Percentiles rank a stretch among this genome's conserved stretches.
These are phyloP conservation scores for Rhodosporidiobolus odoratus DNA, from an alignment of 768 basidiomycete species.

Conservation along the genomic window DNA sequence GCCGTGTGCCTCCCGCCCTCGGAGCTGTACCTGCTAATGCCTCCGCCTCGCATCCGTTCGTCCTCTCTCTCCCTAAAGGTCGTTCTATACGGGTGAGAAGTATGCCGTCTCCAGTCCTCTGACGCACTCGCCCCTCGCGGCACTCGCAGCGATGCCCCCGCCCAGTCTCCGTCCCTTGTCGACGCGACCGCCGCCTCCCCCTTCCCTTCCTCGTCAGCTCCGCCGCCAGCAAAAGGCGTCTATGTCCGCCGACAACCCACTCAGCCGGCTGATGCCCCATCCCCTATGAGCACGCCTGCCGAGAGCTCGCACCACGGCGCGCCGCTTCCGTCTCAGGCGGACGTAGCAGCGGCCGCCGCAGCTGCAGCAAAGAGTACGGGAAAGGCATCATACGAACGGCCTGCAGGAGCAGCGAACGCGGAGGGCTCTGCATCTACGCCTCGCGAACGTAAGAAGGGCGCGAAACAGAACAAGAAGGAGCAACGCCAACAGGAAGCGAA, in stretches of 20 bases:
- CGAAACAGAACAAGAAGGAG: neutral
- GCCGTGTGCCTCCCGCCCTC: neutral
- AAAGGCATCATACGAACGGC: conserved; percentile 28
- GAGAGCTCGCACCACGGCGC: neutral
- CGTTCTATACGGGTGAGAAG: no score
- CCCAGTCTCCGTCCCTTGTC: neutral
- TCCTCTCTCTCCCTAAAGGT: no score
- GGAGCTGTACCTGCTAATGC: neutral
- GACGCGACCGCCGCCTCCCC: neutral
- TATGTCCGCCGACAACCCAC: conserved; percentile 24
- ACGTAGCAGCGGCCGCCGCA: neutral
- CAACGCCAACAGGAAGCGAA: neutral
- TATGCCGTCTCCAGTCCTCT: no score
- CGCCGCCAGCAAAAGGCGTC: conserved; percentile 9
- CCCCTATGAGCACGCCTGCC: neutral
- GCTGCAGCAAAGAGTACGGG: neutral
- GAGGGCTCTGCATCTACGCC: no score
- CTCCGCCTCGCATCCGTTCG: neutral
- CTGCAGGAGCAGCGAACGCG: neutral
- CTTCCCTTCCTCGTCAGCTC: neutral
- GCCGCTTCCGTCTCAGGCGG: neutral
- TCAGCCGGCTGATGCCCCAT: neutral
- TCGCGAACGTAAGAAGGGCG: no score
- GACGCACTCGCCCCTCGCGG: no score
- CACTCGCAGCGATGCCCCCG: neutral